Evolutionary conservation across 1,284 basidiomycete genomes (phyloP).

Genomic region (Cutaneotrichosporon spelunceum): DNA sequence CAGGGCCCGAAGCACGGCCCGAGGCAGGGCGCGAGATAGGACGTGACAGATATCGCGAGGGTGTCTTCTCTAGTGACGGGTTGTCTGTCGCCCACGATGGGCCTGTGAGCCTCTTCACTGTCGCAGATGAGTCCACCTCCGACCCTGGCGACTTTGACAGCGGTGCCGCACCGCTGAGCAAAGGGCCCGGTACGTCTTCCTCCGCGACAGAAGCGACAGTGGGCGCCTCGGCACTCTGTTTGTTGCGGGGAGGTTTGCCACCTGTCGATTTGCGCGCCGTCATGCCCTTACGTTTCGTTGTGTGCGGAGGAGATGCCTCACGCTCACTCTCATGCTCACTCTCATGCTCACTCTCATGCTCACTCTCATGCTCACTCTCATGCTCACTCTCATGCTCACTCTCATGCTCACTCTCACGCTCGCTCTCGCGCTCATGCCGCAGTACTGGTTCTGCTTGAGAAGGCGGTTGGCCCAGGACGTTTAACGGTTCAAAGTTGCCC

Average conservation of each 20-base stretch:
- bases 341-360: too few relatives aligned
- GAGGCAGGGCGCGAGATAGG: not conserved
- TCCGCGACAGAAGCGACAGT: not conserved
- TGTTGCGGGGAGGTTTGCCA: conserved; percentile 1
- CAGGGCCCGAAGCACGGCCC: not conserved
- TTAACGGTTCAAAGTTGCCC: conserved; percentile 19
- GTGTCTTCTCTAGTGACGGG: not conserved
- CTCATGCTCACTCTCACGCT: too few relatives aligned
- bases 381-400: too few relatives aligned
- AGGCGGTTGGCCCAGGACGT: not conserved
- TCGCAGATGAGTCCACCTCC: not conserved
- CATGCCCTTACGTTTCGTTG: not conserved
- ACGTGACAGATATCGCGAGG: too few relatives aligned
- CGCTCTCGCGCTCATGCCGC: not conserved
- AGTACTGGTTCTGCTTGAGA: not conserved
- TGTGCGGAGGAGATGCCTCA: not conserved
- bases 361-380: too few relatives aligned
- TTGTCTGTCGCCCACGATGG: conserved; percentile 3
- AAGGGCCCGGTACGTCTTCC: not conserved
- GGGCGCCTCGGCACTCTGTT: not conserved
- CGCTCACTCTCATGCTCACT: too few relatives aligned
- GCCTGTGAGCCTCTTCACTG: not conserved
- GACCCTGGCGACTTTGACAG: not conserved
- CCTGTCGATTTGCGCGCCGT: conserved; percentile 7
- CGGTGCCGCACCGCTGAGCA: not conserved